Percentiles rank a stretch among this genome's conserved stretches.
These are phyloP conservation scores for Cryphonectria japonica DNA, from an alignment of 2,329 filamentous ascomycete genomes.

Conservation along the genomic window DNA sequence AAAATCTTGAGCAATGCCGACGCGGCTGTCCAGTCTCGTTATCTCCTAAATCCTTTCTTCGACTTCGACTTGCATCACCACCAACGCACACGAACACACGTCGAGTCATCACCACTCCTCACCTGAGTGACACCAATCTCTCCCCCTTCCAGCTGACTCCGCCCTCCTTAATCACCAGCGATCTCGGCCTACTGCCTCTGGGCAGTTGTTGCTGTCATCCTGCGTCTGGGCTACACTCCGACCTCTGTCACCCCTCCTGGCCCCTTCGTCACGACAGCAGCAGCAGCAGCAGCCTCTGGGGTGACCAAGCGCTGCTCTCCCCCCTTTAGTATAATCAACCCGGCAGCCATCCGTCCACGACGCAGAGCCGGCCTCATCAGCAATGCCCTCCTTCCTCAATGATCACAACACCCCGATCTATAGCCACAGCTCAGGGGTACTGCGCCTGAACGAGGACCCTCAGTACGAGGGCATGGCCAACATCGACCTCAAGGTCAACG, in stretches of 20 bases:
- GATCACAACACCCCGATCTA: slow-evolving; percentile 50
- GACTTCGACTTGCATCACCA: slow-evolving; percentile 8
- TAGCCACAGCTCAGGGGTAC: slow-evolving; percentile 46
- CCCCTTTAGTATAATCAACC: slow-evolving; percentile 22
- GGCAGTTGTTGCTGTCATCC: slow-evolving; percentile 12
- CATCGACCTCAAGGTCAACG: slow-evolving; percentile 39
- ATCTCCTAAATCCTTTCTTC: slow-evolving; percentile 24
- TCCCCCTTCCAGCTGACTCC: neutral
- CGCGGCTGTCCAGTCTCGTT: slow-evolving; percentile 22
- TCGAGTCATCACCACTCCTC: slow-evolving; percentile 12
- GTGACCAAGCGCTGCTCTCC: slow-evolving; percentile 14
- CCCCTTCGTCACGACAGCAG: slow-evolving; percentile 12
- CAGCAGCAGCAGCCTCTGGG: neutral
- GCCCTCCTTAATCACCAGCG: slow-evolving; percentile 1
- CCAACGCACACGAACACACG: slow-evolving; percentile 13
- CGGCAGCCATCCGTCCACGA: slow-evolving; percentile 12
- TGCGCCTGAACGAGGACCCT: slow-evolving; percentile 48
- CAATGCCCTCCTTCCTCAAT: slow-evolving; percentile 60
- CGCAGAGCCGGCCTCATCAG: slow-evolving; percentile 8
- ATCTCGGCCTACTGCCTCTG: slow-evolving; percentile 9
- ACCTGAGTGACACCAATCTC: slow-evolving; percentile 8
- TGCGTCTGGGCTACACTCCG: slow-evolving; percentile 11
- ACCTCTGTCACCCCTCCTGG: neutral
- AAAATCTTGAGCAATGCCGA: slow-evolving; percentile 26
- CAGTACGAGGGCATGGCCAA: slow-evolving; percentile 34